Percentiles rank a stretch among this genome's conserved stretches.
phyloP scores from a whole-genome alignment of 2,329 filamentous ascomycete species.

The Zymoseptoria crescenta region DNA sequence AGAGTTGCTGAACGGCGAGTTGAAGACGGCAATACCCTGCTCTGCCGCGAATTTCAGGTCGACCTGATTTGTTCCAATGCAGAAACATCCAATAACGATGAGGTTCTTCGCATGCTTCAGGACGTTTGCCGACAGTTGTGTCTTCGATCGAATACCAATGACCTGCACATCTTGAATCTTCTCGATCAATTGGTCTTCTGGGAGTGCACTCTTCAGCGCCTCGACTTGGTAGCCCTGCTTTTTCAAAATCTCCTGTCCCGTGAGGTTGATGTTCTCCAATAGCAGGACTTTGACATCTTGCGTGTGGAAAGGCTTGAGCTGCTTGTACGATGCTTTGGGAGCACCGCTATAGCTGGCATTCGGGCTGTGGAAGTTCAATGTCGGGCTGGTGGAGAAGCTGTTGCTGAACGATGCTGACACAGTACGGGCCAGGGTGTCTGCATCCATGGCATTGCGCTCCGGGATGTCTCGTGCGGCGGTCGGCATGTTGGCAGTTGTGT shows the following conservation, averaged over 20 bases:
- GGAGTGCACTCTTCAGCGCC: conserved; percentile 75
- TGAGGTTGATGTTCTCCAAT: conserved; percentile 91
- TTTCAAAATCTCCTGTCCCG: conserved; percentile 72
- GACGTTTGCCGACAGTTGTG: conserved; percentile 79
- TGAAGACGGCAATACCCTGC: conserved; percentile 93
- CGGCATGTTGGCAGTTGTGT: conserved; percentile 22
- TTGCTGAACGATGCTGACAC: conserved; percentile 40
- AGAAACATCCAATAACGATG: conserved; percentile 95
- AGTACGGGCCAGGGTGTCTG: conserved; percentile 17
- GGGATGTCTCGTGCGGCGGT: conserved; percentile 29
- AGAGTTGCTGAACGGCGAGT: conserved; percentile 97
- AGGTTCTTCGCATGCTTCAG: conserved; percentile 86
- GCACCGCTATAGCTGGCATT: conserved; percentile 47
- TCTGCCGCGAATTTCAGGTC: conserved; percentile 75
- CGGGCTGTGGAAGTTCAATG: conserved; percentile 65
- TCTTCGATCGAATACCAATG: conserved; percentile 97
- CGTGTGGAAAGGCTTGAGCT: conserved; percentile 89
- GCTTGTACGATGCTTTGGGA: conserved; percentile 51
- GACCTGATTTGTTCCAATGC: conserved; percentile 95
- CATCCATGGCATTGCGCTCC: conserved; percentile 19
- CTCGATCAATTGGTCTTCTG: conserved; percentile 89
- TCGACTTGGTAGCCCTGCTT: conserved; percentile 95
- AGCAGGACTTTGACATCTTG: conserved; percentile 94
- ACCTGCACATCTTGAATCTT: conserved; percentile 98
- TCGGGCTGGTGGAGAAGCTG: conserved; percentile 67